Conservation (phyloP, 2,329 filamentous ascomycete species). For the Myriosclerotinia curreyana region DNA sequence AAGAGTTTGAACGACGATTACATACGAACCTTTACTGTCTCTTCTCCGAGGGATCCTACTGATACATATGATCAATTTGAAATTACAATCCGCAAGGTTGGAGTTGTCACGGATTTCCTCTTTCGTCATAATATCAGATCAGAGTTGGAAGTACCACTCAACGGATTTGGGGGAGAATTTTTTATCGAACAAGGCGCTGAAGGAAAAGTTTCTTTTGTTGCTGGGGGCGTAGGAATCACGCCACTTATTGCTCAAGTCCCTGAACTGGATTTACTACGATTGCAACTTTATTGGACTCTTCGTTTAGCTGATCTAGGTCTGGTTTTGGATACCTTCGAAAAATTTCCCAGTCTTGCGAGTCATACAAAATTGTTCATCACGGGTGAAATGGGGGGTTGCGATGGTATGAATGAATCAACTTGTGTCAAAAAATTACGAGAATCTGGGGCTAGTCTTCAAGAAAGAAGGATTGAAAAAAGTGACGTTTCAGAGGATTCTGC, state of each 20-base stretch:
- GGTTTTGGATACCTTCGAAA: conserved; percentile 56
- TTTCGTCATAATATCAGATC: conserved; percentile 53
- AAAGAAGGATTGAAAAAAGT: conserved; percentile 46
- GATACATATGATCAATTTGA: conserved; percentile 50
- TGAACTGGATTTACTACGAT: conserved; percentile 45
- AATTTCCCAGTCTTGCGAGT: conserved; percentile 49
- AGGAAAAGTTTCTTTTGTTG: conserved; percentile 57
- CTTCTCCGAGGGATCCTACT: conserved; percentile 45
- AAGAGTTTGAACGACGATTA: conserved; percentile 80
- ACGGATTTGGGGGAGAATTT: conserved; percentile 71
- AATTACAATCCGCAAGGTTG: conserved; percentile 68
- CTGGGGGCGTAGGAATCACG: conserved; percentile 80
- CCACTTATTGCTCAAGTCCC: conserved; percentile 70
- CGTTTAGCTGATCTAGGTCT: conserved; percentile 59
- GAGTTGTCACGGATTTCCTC: conserved; percentile 64
- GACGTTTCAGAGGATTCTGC: conserved; percentile 45
- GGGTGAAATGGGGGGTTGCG: conserved; percentile 36
- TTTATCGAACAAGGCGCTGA: conserved; percentile 40
- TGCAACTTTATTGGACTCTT: conserved; percentile 69
- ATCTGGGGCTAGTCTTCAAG: conserved; percentile 40
- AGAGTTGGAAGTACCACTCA: conserved; percentile 61
- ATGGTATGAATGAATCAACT: conserved; percentile 8
- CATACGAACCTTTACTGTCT: conserved; percentile 79
- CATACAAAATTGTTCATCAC: conserved; percentile 65
- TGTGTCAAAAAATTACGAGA: conserved; percentile 33